A percentile compares a stretch with the other conserved stretches of the same genome.
These are phyloP conservation scores for Vicia faba DNA, from an alignment of 306 rosid species.

Conservation along the genomic window DNA sequence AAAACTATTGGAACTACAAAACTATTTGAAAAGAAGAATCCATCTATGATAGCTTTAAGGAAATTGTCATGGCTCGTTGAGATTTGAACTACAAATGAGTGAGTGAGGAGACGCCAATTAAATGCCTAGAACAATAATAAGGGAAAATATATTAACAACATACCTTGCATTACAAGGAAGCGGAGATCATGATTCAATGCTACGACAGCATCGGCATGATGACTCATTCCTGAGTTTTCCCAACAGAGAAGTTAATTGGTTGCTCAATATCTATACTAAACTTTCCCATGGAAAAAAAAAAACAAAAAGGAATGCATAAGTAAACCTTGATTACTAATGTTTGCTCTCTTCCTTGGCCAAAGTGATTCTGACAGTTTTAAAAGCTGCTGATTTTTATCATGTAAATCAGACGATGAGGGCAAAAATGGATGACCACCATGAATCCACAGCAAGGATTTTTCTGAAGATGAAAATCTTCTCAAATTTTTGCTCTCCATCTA, in stretches of 20 bases:
- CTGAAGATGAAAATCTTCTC: conserved; percentile 44
- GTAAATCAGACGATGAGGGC: conserved; percentile 62
- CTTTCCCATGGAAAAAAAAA: neutral
- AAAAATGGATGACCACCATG: conserved; percentile 88
- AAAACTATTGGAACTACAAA: conserved; percentile 1
- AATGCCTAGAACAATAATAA: neutral
- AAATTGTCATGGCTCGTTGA: neutral
- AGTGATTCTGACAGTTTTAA: conserved; percentile 53
- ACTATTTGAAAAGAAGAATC: neutral
- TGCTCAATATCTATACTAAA: conserved; percentile 28
- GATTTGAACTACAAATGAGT: neutral
- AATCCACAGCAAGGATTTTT: conserved; percentile 78
- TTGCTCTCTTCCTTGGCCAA: conserved; percentile 62
- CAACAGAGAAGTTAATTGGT: conserved; percentile 18
- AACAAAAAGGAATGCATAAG: conserved; percentile 25
- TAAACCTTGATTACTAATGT: conserved; percentile 51
- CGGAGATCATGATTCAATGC: conserved; percentile 57
- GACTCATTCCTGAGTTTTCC: conserved; percentile 41
- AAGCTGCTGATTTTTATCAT: conserved; percentile 59
- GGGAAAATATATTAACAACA: conserved; percentile 13
- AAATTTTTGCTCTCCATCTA: conserved; percentile 60
- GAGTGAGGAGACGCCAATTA: neutral
- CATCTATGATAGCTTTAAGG: neutral
- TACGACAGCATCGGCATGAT: conserved; percentile 49
- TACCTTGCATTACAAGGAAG: conserved; percentile 72